Evolutionary conservation across 805 yeast species (phyloP).

Genomic region (Barnettozyma botsteinii): DNA sequence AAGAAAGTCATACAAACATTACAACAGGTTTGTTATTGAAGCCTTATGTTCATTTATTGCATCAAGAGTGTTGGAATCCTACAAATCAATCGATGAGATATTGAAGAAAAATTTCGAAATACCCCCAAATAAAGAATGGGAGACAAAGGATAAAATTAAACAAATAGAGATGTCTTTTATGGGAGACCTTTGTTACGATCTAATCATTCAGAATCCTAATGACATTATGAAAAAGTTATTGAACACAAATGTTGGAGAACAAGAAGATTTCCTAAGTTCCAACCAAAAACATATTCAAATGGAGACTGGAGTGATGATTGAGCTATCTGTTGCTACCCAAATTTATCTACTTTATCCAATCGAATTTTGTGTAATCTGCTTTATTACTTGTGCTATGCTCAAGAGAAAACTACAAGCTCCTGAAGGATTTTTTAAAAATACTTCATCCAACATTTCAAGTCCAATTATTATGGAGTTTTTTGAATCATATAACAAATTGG

Average conservation of each 20-base stretch:
- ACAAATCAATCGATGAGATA: slow-evolving; percentile 9
- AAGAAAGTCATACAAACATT: slow-evolving; percentile 10
- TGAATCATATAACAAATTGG: not conserved
- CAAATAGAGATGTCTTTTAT: slow-evolving; percentile 16
- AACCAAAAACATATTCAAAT: not conserved
- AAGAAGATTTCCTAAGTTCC: not conserved
- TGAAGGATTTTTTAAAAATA: slow-evolving; percentile 9
- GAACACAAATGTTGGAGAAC: not conserved
- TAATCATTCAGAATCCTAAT: slow-evolving; percentile 17
- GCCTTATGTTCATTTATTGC: slow-evolving; percentile 16
- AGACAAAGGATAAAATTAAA: slow-evolving; percentile 13
- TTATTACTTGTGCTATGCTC: slow-evolving; percentile 6
- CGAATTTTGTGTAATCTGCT: slow-evolving; percentile 7
- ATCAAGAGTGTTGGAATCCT: slow-evolving; percentile 17
- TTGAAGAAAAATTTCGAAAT: slow-evolving; percentile 4
- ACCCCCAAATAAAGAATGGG: slow-evolving; percentile 9
- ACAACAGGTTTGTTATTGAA: slow-evolving; percentile 1
- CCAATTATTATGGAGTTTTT: slow-evolving; percentile 3
- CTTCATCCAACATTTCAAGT: not conserved
- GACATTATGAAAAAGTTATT: slow-evolving; percentile 1
- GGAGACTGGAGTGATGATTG: slow-evolving; percentile 2
- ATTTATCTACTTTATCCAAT: slow-evolving; percentile 13
- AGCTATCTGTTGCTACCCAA: slow-evolving; percentile 10
- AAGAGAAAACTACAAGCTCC: slow-evolving; percentile 10
- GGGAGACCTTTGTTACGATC: slow-evolving; percentile 23